Evolutionary conservation across 768 basidiomycete species (phyloP).

Genomic region (Candolleomyces efflorescens): DNA sequence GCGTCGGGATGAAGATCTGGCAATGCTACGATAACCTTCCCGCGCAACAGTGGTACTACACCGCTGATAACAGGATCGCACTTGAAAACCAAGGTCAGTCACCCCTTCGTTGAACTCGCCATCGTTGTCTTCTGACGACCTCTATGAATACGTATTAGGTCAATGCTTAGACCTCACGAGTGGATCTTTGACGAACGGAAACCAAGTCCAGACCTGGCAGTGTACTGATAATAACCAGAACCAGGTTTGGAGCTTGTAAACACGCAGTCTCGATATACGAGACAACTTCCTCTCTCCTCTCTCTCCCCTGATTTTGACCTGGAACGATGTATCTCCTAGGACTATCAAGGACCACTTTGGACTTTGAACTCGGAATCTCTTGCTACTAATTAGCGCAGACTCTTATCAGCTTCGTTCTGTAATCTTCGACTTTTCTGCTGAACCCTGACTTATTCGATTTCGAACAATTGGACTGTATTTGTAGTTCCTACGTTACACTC

Average conservation of each 20-base stretch:
- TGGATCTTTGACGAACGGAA: slow-evolving; percentile 15
- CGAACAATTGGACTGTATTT: too few species aligned
- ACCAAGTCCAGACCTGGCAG: slow-evolving; percentile 19
- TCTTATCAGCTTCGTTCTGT: too few species aligned
- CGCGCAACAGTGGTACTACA: slow-evolving; percentile 30
- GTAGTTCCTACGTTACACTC: too few species aligned
- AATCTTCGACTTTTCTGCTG: too few species aligned
- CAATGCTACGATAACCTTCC: slow-evolving; percentile 29
- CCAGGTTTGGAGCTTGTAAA: slow-evolving; percentile 14
- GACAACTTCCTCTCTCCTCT: too few species aligned
- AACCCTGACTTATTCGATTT: too few species aligned
- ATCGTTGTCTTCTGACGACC: background rate
- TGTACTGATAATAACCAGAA: slow-evolving; percentile 15
- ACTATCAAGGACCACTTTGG: too few species aligned
- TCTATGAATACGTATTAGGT: background rate
- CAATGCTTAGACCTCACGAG: slow-evolving; percentile 16
- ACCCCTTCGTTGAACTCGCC: background rate
- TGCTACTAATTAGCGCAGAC: too few species aligned
- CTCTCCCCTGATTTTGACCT: too few species aligned
- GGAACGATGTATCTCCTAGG: too few species aligned
- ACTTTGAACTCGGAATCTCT: too few species aligned
- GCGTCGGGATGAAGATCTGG: slow-evolving; percentile 30
- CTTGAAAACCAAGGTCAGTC: slow-evolving; percentile 21
- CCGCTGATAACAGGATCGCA: slow-evolving; percentile 25
- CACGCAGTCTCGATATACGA: too few species aligned